Evolutionary conservation across 257 asterid genomes (phyloP).

Genomic region (Lavandula angustifolia): DNA sequence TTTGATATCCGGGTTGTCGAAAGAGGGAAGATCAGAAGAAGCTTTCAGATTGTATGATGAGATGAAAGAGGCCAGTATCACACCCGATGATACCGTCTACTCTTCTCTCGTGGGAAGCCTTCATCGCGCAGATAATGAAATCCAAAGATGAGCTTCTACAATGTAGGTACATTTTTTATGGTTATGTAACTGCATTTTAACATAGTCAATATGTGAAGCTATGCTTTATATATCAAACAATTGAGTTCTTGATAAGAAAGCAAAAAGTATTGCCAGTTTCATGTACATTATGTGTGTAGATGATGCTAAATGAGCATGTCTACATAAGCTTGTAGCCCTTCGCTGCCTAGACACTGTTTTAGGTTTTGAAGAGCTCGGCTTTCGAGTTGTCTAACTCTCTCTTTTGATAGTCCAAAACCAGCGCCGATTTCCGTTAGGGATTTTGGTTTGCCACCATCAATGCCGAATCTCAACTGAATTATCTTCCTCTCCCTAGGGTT

Average conservation of each 20-base stretch:
- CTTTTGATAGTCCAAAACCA: slow-evolving; percentile 74
- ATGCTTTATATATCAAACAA: no score
- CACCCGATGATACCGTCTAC: slow-evolving; percentile 67
- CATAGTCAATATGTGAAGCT: no score
- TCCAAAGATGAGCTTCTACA: neutral
- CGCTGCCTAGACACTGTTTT: slow-evolving; percentile 63
- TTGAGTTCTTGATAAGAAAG: no score
- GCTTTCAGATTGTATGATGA: slow-evolving; percentile 76
- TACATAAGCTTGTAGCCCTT: slow-evolving; percentile 68
- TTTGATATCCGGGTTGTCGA: slow-evolving; percentile 69
- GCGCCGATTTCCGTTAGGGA: slow-evolving; percentile 81
- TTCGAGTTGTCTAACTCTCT: slow-evolving; percentile 88
- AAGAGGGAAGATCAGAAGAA: slow-evolving; percentile 76
- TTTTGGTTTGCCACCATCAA: slow-evolving; percentile 53
- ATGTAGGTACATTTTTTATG: no score
- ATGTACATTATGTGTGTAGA: slow-evolving; percentile 32
- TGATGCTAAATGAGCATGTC: slow-evolving; percentile 49
- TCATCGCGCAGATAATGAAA: slow-evolving; percentile 39
- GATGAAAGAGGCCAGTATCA: slow-evolving; percentile 72
- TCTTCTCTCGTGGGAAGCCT: slow-evolving; percentile 87
- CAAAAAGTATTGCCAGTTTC: neutral
- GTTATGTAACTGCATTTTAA: no score
- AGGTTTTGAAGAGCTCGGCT: slow-evolving; percentile 78
- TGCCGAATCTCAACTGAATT: slow-evolving; percentile 67
- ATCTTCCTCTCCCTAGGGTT: slow-evolving; percentile 78